Percentiles rank a stretch among this genome's conserved stretches.
Conservation (phyloP, 352 stramenopile genomes). For the Globisporangium parvum region DNA sequence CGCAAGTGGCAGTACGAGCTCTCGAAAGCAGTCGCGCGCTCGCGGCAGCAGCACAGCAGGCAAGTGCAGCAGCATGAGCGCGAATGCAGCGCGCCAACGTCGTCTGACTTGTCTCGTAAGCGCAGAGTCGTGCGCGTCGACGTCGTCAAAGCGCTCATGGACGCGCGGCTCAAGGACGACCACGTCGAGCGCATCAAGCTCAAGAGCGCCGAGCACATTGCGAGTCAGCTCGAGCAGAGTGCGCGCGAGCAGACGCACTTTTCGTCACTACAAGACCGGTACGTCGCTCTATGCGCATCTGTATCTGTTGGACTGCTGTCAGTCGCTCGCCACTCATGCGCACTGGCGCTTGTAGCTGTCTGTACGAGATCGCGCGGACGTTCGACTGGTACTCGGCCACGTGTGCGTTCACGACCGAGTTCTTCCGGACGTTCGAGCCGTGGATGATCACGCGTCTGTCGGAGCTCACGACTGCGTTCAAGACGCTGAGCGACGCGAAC, state of each 20-base stretch:
- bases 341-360: constrained; percentile 28
- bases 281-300: neutral
- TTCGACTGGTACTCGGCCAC: constrained; percentile 62
- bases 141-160: constrained; percentile 61
- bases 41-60: constrained; percentile 27
- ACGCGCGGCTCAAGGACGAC: constrained; percentile 69
- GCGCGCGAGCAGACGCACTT: constrained; percentile 20
- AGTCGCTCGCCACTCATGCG: no score
- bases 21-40: constrained; percentile 20
- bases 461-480: constrained; percentile 56
- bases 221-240: constrained; percentile 48
- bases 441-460: constrained; percentile 73
- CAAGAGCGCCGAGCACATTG: constrained; percentile 51
- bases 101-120: constrained; percentile 17
- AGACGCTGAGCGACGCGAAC: constrained; percentile 66
- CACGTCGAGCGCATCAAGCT: constrained; percentile 64
- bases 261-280: constrained; percentile 61
- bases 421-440: constrained; percentile 60
- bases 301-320: no score
- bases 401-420: constrained; percentile 54
- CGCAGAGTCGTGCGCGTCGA: constrained; percentile 58
- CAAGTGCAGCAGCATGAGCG: constrained; percentile 26
- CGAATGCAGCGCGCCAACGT: constrained; percentile 19
- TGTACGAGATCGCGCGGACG: constrained; percentile 66
- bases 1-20: constrained; percentile 57